Percentiles rank a stretch among this genome's conserved stretches.
Conservation (phyloP, 1,284 basidiomycete species). For the Trichosporon coremiiforme region DNA sequence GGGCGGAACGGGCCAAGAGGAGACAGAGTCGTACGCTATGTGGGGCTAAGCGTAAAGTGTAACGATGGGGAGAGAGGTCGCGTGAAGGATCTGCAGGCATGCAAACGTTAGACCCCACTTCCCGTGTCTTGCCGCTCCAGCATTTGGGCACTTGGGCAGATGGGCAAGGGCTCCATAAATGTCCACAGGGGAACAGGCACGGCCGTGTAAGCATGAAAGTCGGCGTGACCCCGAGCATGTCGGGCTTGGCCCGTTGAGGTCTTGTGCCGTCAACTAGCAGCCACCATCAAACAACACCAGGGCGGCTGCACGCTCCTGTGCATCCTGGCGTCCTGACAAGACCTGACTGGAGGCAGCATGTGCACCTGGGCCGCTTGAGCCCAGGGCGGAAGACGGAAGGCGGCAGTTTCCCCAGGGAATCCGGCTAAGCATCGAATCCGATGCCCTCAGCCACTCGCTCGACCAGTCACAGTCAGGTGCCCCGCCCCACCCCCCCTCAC, state of each 20-base stretch:
- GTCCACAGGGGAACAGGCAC: neutral
- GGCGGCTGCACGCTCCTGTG: neutral
- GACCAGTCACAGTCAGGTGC: neutral
- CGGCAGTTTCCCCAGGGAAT: slow-evolving; percentile 4
- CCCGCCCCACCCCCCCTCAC: neutral
- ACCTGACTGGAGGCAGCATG: neutral
- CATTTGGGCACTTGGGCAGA: too few relatives aligned
- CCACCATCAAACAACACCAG: neutral
- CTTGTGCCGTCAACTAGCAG: neutral
- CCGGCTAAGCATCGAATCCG: slow-evolving; percentile 3
- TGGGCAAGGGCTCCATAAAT: neutral
- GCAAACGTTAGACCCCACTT: neutral
- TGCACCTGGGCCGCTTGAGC: neutral
- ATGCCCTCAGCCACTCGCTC: neutral
- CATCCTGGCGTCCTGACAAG: neutral
- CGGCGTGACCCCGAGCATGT: slow-evolving; percentile 1
- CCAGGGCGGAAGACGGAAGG: slow-evolving; percentile 1
- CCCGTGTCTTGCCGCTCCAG: neutral
- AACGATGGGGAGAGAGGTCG: neutral
- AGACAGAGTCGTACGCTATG: neutral
- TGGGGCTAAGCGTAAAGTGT: slow-evolving; percentile 7
- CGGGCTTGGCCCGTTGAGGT: neutral
- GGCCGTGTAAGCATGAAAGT: slow-evolving; percentile 1
- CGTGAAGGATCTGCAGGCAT: slow-evolving; percentile 13
- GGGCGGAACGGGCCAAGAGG: neutral